A percentile compares a stretch with the other conserved stretches of the same genome.
These are phyloP conservation scores for Colletotrichum acutatum DNA, from an alignment of 2,329 filamentous ascomycete genomes.

Conservation along the genomic window DNA sequence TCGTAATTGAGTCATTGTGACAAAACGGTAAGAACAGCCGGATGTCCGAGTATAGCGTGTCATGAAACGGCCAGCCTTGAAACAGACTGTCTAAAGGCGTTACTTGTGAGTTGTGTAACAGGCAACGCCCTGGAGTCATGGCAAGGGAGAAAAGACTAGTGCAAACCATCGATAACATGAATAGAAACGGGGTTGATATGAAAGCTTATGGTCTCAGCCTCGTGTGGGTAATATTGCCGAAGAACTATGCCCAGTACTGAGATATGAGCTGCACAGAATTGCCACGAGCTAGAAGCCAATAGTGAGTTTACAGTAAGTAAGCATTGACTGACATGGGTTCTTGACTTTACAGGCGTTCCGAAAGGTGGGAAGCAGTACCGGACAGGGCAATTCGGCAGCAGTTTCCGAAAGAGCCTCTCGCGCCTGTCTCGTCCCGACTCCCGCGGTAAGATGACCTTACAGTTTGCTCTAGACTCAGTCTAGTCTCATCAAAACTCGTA, in stretches of 20 bases:
- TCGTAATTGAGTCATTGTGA: neutral
- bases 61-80: too few species aligned
- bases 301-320: too few species aligned
- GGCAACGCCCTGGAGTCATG: too few species aligned
- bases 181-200: too few species aligned
- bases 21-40: neutral
- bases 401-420: neutral
- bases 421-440: neutral
- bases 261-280: too few species aligned
- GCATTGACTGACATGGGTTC: neutral
- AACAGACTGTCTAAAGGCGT: neutral
- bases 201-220: too few species aligned
- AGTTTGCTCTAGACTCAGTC: neutral
- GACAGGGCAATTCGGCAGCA: neutral
- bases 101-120: too few species aligned
- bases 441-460: neutral
- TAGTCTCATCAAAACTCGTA: neutral
- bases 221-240: too few species aligned
- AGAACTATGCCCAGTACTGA: neutral
- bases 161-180: too few species aligned
- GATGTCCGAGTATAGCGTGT: neutral
- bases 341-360: neutral
- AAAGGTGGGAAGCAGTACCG: neutral
- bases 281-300: too few species aligned
- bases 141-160: too few species aligned